Percentiles rank a stretch among this genome's conserved stretches.
phyloP scores from a whole-genome alignment of 2,329 filamentous ascomycete species.

The Colletotrichum euphorbiae region DNA sequence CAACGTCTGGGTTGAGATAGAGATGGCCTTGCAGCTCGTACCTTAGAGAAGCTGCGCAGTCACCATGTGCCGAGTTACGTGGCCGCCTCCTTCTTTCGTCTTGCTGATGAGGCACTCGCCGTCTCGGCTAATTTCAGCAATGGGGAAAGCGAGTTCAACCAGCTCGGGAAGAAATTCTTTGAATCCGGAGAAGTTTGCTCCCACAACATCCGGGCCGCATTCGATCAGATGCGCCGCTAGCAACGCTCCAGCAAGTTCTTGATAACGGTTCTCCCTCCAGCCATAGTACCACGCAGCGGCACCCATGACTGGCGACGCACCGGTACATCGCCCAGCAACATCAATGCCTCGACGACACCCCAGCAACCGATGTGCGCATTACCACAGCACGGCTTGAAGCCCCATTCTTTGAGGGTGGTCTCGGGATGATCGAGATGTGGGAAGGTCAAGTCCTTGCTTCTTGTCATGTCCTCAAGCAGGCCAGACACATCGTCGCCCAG shows the following conservation, averaged over 20 bases:
- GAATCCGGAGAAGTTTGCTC: conserved; percentile 63
- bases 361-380: conserved; percentile 65
- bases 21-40: conserved; percentile 60
- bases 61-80: conserved; percentile 51
- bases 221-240: conserved; percentile 64
- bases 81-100: conserved; percentile 47
- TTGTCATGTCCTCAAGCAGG: neutral
- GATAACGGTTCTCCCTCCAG: conserved; percentile 58
- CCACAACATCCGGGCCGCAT: conserved; percentile 63
- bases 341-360: conserved; percentile 53
- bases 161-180: conserved; percentile 45
- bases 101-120: conserved; percentile 57
- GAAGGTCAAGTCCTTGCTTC: conserved; percentile 30
- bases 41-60: conserved; percentile 61
- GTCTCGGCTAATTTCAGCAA: conserved; percentile 59
- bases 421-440: conserved; percentile 48
- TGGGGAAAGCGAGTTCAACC: conserved; percentile 57
- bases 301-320: conserved; percentile 61
- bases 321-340: conserved; percentile 57
- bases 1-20: conserved; percentile 62
- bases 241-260: conserved; percentile 58
- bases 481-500: conserved; percentile 28
- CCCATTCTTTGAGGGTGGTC: conserved; percentile 45
- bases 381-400: conserved; percentile 42
- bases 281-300: conserved; percentile 64